Evolutionary conservation across 345 rosid species (phyloP), one percentile per base, ranked within the genome.

Genomic region (Kernera saxatilis): DNA sequence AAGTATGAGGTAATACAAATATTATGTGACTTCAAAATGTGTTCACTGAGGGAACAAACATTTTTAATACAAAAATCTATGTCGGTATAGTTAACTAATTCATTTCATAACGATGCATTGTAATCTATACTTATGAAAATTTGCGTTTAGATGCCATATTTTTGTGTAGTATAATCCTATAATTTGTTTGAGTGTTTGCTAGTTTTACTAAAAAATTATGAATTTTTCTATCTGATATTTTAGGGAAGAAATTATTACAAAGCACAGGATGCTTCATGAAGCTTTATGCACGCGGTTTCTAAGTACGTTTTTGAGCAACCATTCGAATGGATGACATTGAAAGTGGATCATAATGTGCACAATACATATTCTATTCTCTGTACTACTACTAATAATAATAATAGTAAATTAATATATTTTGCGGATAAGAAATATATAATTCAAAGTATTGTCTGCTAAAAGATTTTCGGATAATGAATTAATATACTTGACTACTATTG

Each of bases 231-330:
- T 25, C 9, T 45, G 18, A 72, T 64, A 46, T 27, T 33, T 27
- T 21, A 15, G 61, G 45, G 67, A 49, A 66, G 37, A 55, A 51
- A 45, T 9, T 25, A 66, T 23, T 29, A 10, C 53, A 66, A 32
- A 23, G 63, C 63, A 74, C 68, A 59, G 30, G 78, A 74, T 74
- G 73, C 78, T 67, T 67, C 49, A 23, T 36, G 37, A 51, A 51
- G 69, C 73, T 59, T 74, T 74, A 75, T 68, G 64, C 69, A 75
- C 78, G 69, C 78, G 78, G 73, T 75, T 75, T 71, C 43, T 46
- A 65, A 30, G 73, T 70, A 82, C 76, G 76, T 68, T 65, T 33
- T 51, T 22, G 64, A 41, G 63, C 37, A 74, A 23, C 73, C 78
- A 72, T 79, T 78, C 57, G 33, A 61, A 75, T 61, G 74, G 78